Evolutionary conservation across 2,329 filamentous ascomycete species (phyloP).

Genomic region (Fusarium anguioides): DNA sequence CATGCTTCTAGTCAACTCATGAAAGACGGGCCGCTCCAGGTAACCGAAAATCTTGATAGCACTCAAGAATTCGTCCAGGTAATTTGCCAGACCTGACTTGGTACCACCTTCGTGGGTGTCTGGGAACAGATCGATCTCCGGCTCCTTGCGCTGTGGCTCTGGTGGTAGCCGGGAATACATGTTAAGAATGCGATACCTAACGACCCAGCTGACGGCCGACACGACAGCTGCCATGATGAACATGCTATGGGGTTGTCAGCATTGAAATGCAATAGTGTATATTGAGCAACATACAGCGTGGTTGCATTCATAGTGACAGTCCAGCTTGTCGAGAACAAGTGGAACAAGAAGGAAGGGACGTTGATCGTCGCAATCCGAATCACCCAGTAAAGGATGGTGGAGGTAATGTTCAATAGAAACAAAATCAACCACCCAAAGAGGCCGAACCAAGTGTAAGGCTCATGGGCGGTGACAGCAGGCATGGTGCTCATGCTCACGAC

Average conservation of each 20-base stretch:
- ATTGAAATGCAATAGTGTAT: neutral
- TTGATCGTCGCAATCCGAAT: slow-evolving; percentile 90
- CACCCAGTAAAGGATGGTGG: slow-evolving; percentile 77
- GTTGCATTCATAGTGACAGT: slow-evolving; percentile 99
- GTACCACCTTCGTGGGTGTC: slow-evolving; percentile 89
- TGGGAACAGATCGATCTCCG: slow-evolving; percentile 93
- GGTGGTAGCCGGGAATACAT: slow-evolving; percentile 95
- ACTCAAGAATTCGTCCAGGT: slow-evolving; percentile 96
- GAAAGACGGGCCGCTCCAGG: slow-evolving; percentile 94
- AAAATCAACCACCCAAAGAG: slow-evolving; percentile 66
- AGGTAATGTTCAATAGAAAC: slow-evolving; percentile 65
- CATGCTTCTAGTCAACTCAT: slow-evolving; percentile 97
- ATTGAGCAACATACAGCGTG: slow-evolving; percentile 74
- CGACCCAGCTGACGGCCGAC: slow-evolving; percentile 91
- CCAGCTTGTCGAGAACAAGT: slow-evolving; percentile 88
- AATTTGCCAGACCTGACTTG: slow-evolving; percentile 93
- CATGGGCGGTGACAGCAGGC: slow-evolving; percentile 50
- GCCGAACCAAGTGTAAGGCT: slow-evolving; percentile 67
- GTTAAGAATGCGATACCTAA: slow-evolving; percentile 94
- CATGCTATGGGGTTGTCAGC: slow-evolving; percentile 61
- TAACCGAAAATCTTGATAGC: slow-evolving; percentile 99
- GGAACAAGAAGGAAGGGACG: slow-evolving; percentile 88
- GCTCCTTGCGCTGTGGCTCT: slow-evolving; percentile 95
- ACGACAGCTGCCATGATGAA: slow-evolving; percentile 80
- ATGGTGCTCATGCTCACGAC: slow-evolving; percentile 55